phyloP scores from a whole-genome alignment of 2,329 filamentous ascomycete species.

The Fusarium luffae region DNA sequence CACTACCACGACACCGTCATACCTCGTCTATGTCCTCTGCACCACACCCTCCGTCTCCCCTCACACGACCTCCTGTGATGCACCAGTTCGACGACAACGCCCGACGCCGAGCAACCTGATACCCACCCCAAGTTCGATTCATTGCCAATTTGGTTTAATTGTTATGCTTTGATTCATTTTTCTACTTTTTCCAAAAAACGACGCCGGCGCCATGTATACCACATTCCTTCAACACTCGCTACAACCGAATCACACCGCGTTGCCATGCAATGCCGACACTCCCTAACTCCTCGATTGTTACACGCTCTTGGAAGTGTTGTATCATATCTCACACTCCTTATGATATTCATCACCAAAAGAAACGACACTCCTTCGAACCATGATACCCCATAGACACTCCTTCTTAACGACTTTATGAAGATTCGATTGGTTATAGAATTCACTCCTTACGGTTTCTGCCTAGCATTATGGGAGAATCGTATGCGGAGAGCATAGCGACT shows the following conservation, averaged over 20 bases:
- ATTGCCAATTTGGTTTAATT: slow-evolving; percentile 28
- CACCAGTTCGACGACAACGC: slow-evolving; percentile 49
- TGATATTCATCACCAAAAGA: slow-evolving; percentile 41
- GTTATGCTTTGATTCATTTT: slow-evolving; percentile 30
- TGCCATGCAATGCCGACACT: slow-evolving; percentile 47
- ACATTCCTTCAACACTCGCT: slow-evolving; percentile 54
- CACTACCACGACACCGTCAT: slow-evolving; percentile 55
- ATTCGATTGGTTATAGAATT: slow-evolving; percentile 54
- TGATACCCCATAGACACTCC: slow-evolving; percentile 53
- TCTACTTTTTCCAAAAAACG: slow-evolving; percentile 43
- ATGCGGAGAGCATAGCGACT: slow-evolving; percentile 67
- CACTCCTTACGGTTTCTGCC: slow-evolving; percentile 59
- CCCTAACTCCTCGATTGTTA: slow-evolving; percentile 40
- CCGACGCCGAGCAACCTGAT: slow-evolving; percentile 50
- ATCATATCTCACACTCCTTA: slow-evolving; percentile 50
- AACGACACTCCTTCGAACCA: slow-evolving; percentile 47
- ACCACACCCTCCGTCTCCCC: slow-evolving; percentile 51
- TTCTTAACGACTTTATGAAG: slow-evolving; percentile 53
- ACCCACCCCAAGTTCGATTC: slow-evolving; percentile 32
- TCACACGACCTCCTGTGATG: slow-evolving; percentile 49
- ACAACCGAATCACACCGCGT: slow-evolving; percentile 43
- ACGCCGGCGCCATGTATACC: slow-evolving; percentile 52
- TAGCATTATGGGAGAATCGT: slow-evolving; percentile 50
- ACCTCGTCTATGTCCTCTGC: slow-evolving; percentile 51
- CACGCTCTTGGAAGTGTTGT: slow-evolving; percentile 46